These are phyloP conservation scores for Dioscorea cayenensis DNA, from an alignment of 116 monocot genomes.

Conservation along the genomic window DNA sequence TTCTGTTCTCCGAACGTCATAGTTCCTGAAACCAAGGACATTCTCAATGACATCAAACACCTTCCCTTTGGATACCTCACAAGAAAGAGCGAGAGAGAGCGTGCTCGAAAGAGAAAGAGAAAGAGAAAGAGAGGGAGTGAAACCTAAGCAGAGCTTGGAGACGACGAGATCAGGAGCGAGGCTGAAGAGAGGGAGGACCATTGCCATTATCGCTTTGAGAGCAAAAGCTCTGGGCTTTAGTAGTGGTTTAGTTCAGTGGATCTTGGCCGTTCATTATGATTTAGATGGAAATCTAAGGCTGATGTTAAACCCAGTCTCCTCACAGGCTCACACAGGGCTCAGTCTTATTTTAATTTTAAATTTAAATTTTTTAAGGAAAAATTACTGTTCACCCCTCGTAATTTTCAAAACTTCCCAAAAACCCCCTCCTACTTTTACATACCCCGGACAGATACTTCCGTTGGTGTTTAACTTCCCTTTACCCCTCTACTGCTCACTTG, in stretches of 20 bases:
- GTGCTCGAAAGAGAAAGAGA: not conserved
- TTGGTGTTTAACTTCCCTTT: too few relatives aligned
- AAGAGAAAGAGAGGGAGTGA: not conserved
- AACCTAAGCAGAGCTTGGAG: conserved; percentile 81
- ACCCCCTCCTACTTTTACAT: too few relatives aligned
- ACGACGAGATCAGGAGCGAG: conserved; percentile 65
- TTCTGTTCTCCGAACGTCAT: conserved; percentile 92
- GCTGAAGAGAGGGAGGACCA: conserved; percentile 49
- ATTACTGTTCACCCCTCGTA: too few relatives aligned
- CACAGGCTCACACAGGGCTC: not conserved
- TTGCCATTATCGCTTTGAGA: not conserved
- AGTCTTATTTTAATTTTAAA: too few relatives aligned
- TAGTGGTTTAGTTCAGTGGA: not conserved
- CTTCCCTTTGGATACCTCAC: too few relatives aligned
- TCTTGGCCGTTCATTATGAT: not conserved
- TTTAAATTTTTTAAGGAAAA: too few relatives aligned
- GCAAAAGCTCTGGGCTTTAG: not conserved
- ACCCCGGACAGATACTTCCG: too few relatives aligned
- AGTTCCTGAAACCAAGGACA: conserved; percentile 37
- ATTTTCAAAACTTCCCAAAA: too few relatives aligned
- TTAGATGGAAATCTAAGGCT: too few relatives aligned
- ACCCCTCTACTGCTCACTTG: too few relatives aligned
- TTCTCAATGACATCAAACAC: not conserved
- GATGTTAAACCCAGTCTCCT: too few relatives aligned
- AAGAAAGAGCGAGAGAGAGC: conserved; percentile 3